Evolutionary conservation across 2,329 filamentous ascomycete genomes (phyloP), one percentile per base, ranked within the genome.

Genomic region (Sporothrix globosa): DNA sequence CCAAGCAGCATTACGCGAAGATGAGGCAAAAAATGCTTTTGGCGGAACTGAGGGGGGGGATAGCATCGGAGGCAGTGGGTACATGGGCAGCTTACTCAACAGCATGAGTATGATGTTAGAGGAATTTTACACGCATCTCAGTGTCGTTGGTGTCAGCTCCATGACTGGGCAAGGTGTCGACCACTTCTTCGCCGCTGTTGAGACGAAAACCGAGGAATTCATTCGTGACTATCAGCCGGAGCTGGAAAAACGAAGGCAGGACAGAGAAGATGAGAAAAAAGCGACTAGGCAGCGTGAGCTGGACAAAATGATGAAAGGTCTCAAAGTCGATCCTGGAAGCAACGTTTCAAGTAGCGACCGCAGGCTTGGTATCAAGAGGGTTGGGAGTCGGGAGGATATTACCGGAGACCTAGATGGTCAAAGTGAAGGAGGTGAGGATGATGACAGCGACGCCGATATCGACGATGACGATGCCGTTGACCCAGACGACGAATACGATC

Each of bases 61-160:
- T 19, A 82, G 86, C 54, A 87, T 86, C 9, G 87, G 88, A 13
- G 93, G 93, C 13, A 96, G 91, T 75, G 96, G 96, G 17, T 99
- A 99, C 82, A 98, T 99, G 96, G 91, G 92, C 69, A 96, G 92
- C 74, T 82, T 98, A 69, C 85, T 99, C 68, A 98, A 97, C 84
- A 97, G 93, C 77, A 99, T 99, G 96, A 97, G 93, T 77, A 83
- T 98, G 73, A 93, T 99, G 86, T 84, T 99, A 46, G 96, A 99
- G 77, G 96, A 99, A 79, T 99, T 99, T 78, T 99, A 99, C 80
- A 90, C 92, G 52, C 93, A 98, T 77, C 83, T 99, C 46, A 96
- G 89, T 77, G 92, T 99, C 10, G 95, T 99, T 0, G 93, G 91
- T 0, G 96, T 99, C 14, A 97, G 92, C 75, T 92, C 93, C 9